Base-by-base conservation (phyloP, 768 basidiomycete species). In the Brasilioporus rufonigricans region DNA sequence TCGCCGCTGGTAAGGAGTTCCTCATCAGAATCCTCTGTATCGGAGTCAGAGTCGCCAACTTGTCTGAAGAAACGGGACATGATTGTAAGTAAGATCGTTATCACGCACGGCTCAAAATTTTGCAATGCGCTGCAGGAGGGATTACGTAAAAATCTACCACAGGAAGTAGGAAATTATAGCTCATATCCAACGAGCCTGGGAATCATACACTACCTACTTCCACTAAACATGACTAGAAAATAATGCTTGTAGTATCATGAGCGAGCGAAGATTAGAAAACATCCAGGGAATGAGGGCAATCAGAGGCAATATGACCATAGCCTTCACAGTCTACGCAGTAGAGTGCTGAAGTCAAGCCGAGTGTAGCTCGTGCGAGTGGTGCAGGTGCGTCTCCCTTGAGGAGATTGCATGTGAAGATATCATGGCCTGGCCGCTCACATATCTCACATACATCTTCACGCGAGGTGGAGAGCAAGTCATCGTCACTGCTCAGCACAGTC, bases 1-100 rank as follows among this genome's bases (percentile, higher is more conserved):
- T 85, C 90, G 48, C 81, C 85, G 61, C 84, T 85, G 65, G 81
- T 83, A 72, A 91, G 83, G 52, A 80, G 74, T 70, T 86, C 83
- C 75, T 91, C 88, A 69, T 90, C 87, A 40, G 85, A 87, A 55
- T 82, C 80, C 56, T 85, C 84, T 39, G 83, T 79, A 45, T 87
- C 86, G 16, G 82, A 84, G 65, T 92, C 91, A 48, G 88, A 89
- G 70, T 92, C 89, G 71, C 82, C 87, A 56, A 83, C 89, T 76
- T 85, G 82, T 77, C 88, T 85, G 77, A 93, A 93, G 76, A 94
- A 93, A 66, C 91, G 84, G 57, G 91, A 93, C 90, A 93, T 93
- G 61, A 55, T 56, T 57, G 62, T 44, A 48, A 35, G 40, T 44
- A 44, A 59, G 65, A 67, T 67, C 53, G 58, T 59, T 69, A 69